phyloP scores from a whole-genome alignment of 352 stramenopile species.

The Sclerospora graminicola region DNA sequence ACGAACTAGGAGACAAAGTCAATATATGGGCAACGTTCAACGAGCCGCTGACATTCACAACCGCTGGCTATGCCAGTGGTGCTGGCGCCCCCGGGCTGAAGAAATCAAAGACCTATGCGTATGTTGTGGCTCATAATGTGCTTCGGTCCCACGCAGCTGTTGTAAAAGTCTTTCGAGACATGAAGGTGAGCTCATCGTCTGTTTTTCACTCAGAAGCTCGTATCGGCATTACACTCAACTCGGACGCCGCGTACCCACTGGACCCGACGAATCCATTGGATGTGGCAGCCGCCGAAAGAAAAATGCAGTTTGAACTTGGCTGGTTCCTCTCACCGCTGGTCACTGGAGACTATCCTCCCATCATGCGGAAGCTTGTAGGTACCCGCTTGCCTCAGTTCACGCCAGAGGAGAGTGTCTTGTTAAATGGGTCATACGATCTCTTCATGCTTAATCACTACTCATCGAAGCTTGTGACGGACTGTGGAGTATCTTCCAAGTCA shows the following conservation, averaged over 20 bases:
- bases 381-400: slow-evolving; percentile 85
- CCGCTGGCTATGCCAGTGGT: slow-evolving; percentile 46
- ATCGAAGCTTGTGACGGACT: slow-evolving; percentile 47
- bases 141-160: slow-evolving; percentile 81
- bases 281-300: slow-evolving; percentile 56
- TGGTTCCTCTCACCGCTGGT: slow-evolving; percentile 90
- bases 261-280: slow-evolving; percentile 42
- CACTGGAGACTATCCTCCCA: slow-evolving; percentile 83
- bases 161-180: slow-evolving; percentile 69
- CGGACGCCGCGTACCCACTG: slow-evolving; percentile 67
- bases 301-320: slow-evolving; percentile 84
- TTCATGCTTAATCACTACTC: slow-evolving; percentile 94
- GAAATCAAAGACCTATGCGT: slow-evolving; percentile 26
- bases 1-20: slow-evolving; percentile 87
- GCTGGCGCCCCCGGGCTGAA: slow-evolving; percentile 24
- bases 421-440: slow-evolving; percentile 87
- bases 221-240: slow-evolving; percentile 89
- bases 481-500: no score
- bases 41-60: slow-evolving; percentile 75
- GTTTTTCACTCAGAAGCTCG: no score
- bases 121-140: slow-evolving; percentile 75
- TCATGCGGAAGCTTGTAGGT: slow-evolving; percentile 80
- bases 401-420: slow-evolving; percentile 36
- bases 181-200: no score
- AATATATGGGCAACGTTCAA: slow-evolving; percentile 93